phyloP scores from a whole-genome alignment of 306 rosid species.

The Lotus japonicus region DNA sequence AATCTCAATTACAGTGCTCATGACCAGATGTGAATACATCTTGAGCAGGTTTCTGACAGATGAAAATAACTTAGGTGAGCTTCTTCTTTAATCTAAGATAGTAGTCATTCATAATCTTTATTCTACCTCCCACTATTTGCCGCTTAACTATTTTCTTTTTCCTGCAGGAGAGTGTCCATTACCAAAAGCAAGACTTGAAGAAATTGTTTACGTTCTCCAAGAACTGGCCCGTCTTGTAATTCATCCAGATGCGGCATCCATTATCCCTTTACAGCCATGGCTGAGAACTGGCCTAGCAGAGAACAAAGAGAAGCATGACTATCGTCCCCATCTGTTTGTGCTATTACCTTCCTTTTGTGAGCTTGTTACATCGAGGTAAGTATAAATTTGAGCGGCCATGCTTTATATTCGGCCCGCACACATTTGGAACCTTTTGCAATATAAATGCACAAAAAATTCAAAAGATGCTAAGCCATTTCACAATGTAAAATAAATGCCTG shows the following conservation, averaged over 20 bases:
- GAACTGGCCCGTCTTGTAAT: slow-evolving; percentile 60
- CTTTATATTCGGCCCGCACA: neutral
- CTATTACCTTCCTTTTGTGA: slow-evolving; percentile 85
- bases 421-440: neutral
- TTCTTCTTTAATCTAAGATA: neutral
- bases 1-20: slow-evolving; percentile 67
- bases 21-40: slow-evolving; percentile 74
- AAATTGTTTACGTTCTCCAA: slow-evolving; percentile 63
- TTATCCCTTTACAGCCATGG: slow-evolving; percentile 55
- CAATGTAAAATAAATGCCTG: neutral
- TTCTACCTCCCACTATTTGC: slow-evolving; percentile 24
- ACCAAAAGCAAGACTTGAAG: slow-evolving; percentile 83
- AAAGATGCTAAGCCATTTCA: neutral
- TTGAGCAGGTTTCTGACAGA: slow-evolving; percentile 66
- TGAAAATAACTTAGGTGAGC: slow-evolving; percentile 71
- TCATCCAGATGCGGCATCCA: slow-evolving; percentile 57
- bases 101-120: slow-evolving; percentile 3
- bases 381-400: neutral
- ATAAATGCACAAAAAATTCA: neutral
- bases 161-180: slow-evolving; percentile 65
- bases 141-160: slow-evolving; percentile 11
- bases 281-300: slow-evolving; percentile 48
- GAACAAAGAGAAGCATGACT: slow-evolving; percentile 30
- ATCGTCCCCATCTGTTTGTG: slow-evolving; percentile 65
- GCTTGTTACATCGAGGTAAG: slow-evolving; percentile 76